These are phyloP conservation scores for Beauveria asiatica DNA, from an alignment of 2,329 filamentous ascomycete species.

Conservation along the genomic window DNA sequence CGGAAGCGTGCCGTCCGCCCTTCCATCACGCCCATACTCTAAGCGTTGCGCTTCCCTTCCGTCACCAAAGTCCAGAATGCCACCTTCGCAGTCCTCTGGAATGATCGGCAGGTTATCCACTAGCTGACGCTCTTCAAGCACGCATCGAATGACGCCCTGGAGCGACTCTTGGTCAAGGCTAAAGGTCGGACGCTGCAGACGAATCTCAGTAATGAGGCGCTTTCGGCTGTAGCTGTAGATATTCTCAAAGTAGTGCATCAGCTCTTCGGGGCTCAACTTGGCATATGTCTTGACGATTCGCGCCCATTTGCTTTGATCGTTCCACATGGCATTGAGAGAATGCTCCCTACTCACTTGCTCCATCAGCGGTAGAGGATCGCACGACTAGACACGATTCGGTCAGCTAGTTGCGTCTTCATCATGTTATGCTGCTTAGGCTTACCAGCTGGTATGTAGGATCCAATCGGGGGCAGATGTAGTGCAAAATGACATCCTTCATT, in stretches of 20 bases:
- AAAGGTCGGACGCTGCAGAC: constrained; percentile 32
- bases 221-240: constrained; percentile 37
- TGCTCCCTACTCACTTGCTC: constrained; percentile 20
- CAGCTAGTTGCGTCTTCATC: neutral
- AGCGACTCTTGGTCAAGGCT: constrained; percentile 38
- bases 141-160: constrained; percentile 29
- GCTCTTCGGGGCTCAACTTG: constrained; percentile 41
- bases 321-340: constrained; percentile 27
- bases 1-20: constrained; percentile 28
- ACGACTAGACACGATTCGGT: constrained; percentile 7
- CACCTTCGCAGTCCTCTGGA: constrained; percentile 27
- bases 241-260: constrained; percentile 41
- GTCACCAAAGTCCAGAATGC: constrained; percentile 34
- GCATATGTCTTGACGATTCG: constrained; percentile 36
- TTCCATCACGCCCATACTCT: constrained; percentile 26
- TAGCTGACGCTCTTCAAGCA: constrained; percentile 30
- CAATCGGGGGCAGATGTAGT: constrained; percentile 38
- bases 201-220: constrained; percentile 35
- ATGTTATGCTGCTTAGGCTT: constrained; percentile 13
- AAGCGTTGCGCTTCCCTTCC: constrained; percentile 25
- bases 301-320: constrained; percentile 27
- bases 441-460: constrained; percentile 29
- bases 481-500: constrained; percentile 34
- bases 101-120: constrained; percentile 22
- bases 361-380: constrained; percentile 15